Evolutionary conservation across 345 rosid species (phyloP).

Genomic region (Salix purpurea): DNA sequence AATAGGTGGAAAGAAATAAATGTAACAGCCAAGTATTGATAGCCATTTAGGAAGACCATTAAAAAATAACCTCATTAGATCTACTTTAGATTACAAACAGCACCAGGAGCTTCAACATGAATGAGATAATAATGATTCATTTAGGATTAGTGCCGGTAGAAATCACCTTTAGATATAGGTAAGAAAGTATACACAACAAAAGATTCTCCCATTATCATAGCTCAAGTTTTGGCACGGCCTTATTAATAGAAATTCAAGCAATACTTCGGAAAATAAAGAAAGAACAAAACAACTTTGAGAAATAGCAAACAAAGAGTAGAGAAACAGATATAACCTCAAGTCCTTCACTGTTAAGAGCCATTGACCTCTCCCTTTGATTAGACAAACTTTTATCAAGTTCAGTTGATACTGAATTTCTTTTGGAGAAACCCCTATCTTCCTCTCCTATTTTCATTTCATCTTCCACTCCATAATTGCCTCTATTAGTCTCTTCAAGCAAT

Average conservation of each 20-base stretch:
- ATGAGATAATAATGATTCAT: neutral
- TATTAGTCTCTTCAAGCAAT: constrained; percentile 61
- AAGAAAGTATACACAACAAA: neutral
- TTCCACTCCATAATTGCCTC: constrained; percentile 39
- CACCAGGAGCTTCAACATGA: neutral
- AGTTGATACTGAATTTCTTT: constrained; percentile 62
- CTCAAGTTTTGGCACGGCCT: neutral
- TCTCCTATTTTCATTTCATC: constrained; percentile 49
- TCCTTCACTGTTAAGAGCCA: constrained; percentile 95
- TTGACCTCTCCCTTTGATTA: constrained; percentile 79
- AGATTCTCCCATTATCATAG: neutral
- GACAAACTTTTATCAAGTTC: constrained; percentile 51
- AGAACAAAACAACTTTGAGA: neutral
- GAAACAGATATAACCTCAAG: constrained; percentile 61
- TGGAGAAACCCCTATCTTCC: constrained; percentile 44
- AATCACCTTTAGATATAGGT: neutral
- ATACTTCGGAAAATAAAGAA: neutral
- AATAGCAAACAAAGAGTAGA: neutral
- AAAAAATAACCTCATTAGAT: neutral
- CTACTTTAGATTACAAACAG: neutral
- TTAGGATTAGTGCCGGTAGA: neutral
- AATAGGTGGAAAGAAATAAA: neutral
- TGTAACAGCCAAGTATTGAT: neutral
- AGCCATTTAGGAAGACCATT: neutral
- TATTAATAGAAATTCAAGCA: neutral